Evolutionary conservation across 148 eudicot genomes (phyloP), one percentile per base, ranked within the genome.

Genomic region (Nepenthes gracilis): DNA sequence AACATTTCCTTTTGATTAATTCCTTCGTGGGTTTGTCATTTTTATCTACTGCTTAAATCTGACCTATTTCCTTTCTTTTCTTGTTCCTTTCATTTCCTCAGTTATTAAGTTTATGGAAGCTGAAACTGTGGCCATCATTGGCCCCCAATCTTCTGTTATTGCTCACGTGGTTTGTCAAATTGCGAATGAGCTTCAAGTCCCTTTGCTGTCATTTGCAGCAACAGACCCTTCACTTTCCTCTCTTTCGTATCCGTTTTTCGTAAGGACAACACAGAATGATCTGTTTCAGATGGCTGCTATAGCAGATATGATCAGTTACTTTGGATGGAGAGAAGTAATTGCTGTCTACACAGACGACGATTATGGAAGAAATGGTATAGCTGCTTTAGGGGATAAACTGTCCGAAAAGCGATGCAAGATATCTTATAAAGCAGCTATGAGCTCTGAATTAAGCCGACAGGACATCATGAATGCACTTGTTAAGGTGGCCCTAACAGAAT

Each of bases 1-100:
- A 23, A 23, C 23, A 23, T 23, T 23, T 23, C 23, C 23, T 23
- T 23, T 23, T 23, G 23, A 23, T 23, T 57, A 9, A 47, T 33
- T 50, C 45, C 45, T 35, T 40, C 96, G 12, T 88, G 85, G 55
- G 92, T 85, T 64, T 23, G 23, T 71, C 88, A 12, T 86, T 88
- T 37, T 83, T 84, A 88, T 55, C 77, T 32, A 62, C 85, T 62
- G 92, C 92, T 32, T 73, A 53, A 68, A 88, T 40, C 45, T 40
- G 6, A 40, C 45, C 6, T 40, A 40, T 40, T 40, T 40, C 45
- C 8, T 40, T 86, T 2, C 58, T 88, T 53, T 70, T 77, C 54
- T 70, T 61, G 13, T 83, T 68, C 58, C 58, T 83, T 2, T 48
- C 23, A 23, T 23, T 65, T 67, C 70, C 73, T 12, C 79, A 80